Percentiles rank a stretch among this genome's conserved stretches.
Evolutionary conservation across 768 basidiomycete species (phyloP).

Genomic region (Russula sp.): DNA sequence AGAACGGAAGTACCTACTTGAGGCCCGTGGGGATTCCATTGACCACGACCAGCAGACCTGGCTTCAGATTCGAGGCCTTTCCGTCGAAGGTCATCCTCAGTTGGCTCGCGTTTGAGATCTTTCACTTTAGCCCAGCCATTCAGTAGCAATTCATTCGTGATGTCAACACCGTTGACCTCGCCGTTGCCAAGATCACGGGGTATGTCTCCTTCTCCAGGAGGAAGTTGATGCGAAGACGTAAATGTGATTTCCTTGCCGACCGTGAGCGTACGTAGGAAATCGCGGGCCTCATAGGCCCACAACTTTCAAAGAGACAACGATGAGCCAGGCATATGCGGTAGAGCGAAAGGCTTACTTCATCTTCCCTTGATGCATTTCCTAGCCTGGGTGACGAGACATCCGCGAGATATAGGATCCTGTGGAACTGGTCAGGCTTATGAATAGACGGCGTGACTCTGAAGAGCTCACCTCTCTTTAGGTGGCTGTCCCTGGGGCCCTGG

Average conservation of each 20-base stretch:
- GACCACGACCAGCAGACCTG: constrained; percentile 63
- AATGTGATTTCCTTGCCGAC: constrained; percentile 93
- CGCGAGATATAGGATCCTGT: constrained; percentile 82
- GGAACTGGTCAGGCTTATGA: constrained; percentile 1
- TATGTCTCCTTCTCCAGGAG: constrained; percentile 60
- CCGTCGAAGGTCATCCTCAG: constrained; percentile 68
- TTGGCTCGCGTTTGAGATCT: constrained; percentile 77
- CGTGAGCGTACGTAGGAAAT: constrained; percentile 76
- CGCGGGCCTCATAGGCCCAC: constrained; percentile 90
- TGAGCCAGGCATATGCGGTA: constrained; percentile 8
- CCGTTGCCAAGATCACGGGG: constrained; percentile 76
- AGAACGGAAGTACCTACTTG: constrained; percentile 38
- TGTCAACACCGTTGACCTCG: constrained; percentile 65
- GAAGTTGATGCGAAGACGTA: constrained; percentile 71
- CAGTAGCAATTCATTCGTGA: constrained; percentile 70
- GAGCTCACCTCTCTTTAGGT: constrained; percentile 76
- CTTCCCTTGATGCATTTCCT: constrained; percentile 77
- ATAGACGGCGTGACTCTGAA: background rate
- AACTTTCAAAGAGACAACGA: constrained; percentile 40
- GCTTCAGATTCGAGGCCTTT: constrained; percentile 75
- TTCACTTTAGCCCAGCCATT: constrained; percentile 94
- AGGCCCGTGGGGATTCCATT: constrained; percentile 82
- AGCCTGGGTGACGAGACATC: constrained; percentile 81
- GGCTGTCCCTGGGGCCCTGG: constrained; percentile 78
- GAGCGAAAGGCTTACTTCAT: constrained; percentile 56